Conservation (phyloP, 1,139 yeast species). For the Debaryomycetaceae sp. region DNA sequence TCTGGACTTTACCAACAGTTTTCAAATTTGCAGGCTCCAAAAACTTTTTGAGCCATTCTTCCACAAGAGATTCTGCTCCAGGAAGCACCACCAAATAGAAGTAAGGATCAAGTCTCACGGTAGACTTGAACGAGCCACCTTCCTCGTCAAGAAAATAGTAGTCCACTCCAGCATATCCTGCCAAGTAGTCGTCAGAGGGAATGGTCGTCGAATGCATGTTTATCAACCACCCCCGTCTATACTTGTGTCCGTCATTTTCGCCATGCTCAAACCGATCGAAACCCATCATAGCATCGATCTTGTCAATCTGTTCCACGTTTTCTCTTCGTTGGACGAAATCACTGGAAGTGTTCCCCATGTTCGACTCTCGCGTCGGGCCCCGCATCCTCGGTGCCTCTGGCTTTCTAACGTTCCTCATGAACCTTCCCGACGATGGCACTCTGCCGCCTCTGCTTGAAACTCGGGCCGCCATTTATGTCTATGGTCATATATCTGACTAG, state of each 20-base stretch:
- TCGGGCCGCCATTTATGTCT: constrained; percentile 1
- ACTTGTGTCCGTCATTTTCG: constrained; percentile 40
- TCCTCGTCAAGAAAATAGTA: constrained; percentile 95
- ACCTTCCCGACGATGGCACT: not conserved
- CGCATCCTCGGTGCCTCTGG: constrained; percentile 9
- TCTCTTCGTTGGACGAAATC: constrained; percentile 40
- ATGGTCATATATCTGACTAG: not conserved
- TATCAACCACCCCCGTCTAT: constrained; percentile 82
- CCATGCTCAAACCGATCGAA: constrained; percentile 75
- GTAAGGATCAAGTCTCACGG: constrained; percentile 83
- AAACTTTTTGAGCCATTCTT: constrained; percentile 70
- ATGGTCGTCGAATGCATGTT: constrained; percentile 78
- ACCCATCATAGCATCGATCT: constrained; percentile 76
- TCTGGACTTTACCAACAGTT: constrained; percentile 48
- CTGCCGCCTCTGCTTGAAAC: not conserved
- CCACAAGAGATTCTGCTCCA: constrained; percentile 76
- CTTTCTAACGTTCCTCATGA: not conserved
- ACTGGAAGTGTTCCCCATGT: constrained; percentile 33
- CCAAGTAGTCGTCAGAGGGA: constrained; percentile 49
- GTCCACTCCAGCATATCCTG: constrained; percentile 85
- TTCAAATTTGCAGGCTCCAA: constrained; percentile 62
- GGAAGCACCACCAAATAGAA: constrained; percentile 69
- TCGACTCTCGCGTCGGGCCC: constrained; percentile 16
- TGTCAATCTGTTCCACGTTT: constrained; percentile 52
- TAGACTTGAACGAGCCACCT: constrained; percentile 92